Evolutionary conservation across 768 basidiomycete species (phyloP).

Genomic region (Filobasidium wieringae): DNA sequence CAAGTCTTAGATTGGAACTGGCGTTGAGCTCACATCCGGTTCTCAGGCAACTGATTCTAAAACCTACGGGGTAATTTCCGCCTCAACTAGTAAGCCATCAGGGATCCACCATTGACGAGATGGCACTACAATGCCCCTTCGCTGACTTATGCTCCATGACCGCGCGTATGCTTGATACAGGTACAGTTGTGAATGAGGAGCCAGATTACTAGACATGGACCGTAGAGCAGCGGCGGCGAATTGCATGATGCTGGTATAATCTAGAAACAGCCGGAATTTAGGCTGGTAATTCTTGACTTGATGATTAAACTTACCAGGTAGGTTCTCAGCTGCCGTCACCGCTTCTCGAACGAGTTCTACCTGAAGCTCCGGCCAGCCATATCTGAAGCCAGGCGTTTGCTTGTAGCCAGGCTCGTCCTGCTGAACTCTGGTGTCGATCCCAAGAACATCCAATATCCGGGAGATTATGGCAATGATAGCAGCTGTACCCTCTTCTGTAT

Average conservation of each 20-base stretch:
- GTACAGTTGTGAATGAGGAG: slow-evolving; percentile 65
- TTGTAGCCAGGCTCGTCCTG: slow-evolving; percentile 15
- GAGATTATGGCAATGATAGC: slow-evolving; percentile 65
- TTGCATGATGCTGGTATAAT: slow-evolving; percentile 71
- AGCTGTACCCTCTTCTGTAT: slow-evolving; percentile 66
- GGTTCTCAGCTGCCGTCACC: slow-evolving; percentile 74
- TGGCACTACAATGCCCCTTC: slow-evolving; percentile 55
- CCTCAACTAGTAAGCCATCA: slow-evolving; percentile 61
- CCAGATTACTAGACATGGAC: slow-evolving; percentile 56
- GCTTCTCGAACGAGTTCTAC: slow-evolving; percentile 87
- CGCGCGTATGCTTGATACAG: slow-evolving; percentile 58
- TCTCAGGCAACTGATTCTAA: neutral
- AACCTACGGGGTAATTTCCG: slow-evolving; percentile 64
- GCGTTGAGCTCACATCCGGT: neutral
- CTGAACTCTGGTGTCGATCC: slow-evolving; percentile 42
- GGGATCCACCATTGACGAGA: slow-evolving; percentile 70
- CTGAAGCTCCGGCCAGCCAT: slow-evolving; percentile 92
- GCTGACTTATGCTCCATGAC: slow-evolving; percentile 60
- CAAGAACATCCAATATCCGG: slow-evolving; percentile 64
- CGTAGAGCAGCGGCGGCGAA: slow-evolving; percentile 81
- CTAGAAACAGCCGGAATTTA: slow-evolving; percentile 40
- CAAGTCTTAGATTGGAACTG: neutral
- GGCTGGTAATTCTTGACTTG: neutral
- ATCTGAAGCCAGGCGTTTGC: slow-evolving; percentile 29
- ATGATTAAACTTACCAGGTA: slow-evolving; percentile 55